Base-by-base conservation (phyloP, 139 green algal species). In the Nannochloris sp. region DNA sequence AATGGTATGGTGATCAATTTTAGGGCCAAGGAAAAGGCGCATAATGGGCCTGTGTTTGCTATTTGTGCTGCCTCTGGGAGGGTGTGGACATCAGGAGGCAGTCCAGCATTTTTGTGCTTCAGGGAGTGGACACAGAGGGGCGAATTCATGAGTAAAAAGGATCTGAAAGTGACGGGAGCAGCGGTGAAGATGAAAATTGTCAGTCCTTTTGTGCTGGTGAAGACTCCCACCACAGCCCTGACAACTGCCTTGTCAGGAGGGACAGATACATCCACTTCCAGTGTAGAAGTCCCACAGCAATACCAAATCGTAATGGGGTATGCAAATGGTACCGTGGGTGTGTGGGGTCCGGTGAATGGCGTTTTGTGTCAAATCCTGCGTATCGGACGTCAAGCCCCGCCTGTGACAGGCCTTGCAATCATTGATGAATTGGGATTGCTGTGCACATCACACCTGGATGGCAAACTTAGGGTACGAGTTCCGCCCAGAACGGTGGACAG, bases 241-340 rank as follows among this genome's bases (percentile, higher is more conserved):
- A 57, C 57, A 27, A 57, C 57, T 29, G 19, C 23, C 37, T 44
- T 27, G 19, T 66, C 60, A 14, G 55, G 55, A 27, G 29, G n/a
- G 25, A 46, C 14, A 11, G 27, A 44, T 15, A 46, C 55, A 46
- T 46, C 29, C 40, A 15, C 25, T 0, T 48, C 24, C 8, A 14
- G 55, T 16, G 18, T 40, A 31, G 63, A 70, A 60, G 24, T 71
- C 12, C 64, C 53, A 24, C 68, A 73, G 59, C 23, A 29, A 4
- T 82, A 64, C 56, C 76, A 83, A 61, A 48, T 83, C 43, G 40
- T 83, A 4, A 83, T 69, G 1, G 76, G 50, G 5, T 73, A 83
- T 60, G 61, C 72, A 37, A 62, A 40, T 27, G 75, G 75, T 2
- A 29, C 67, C 14, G n/a, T 72, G 10, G 62, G 65, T 48, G 58